These are phyloP conservation scores for Rhizophagus clarus DNA, from an alignment of 192 early-diverging fungal species.

Conservation along the genomic window DNA sequence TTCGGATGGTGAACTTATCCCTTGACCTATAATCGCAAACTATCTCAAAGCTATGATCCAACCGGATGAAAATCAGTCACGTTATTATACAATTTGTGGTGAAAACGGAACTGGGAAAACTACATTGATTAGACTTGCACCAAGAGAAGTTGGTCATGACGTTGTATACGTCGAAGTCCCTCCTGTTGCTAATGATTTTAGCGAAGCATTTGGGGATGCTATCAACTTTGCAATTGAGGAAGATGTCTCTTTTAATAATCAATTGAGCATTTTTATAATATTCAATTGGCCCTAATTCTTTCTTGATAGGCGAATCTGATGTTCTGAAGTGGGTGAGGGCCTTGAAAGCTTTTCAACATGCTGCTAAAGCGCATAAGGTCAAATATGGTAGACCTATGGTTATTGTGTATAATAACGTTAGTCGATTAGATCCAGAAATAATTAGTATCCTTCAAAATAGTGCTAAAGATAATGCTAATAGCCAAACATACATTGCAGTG, in stretches of 20 bases:
- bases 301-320: too few relatives aligned
- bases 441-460: conserved; percentile 15
- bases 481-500: not conserved
- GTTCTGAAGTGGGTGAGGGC: not conserved
- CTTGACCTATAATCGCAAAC: conserved; percentile 1
- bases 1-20: not conserved
- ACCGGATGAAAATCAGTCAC: not conserved
- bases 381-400: conserved; percentile 19
- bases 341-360: conserved; percentile 1
- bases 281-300: too few relatives aligned
- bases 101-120: conserved; percentile 33
- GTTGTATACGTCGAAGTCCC: conserved; percentile 31
- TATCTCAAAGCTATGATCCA: conserved; percentile 21
- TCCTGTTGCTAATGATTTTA: not conserved
- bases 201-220: not conserved
- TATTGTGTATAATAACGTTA: conserved; percentile 4
- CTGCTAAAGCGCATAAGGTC: not conserved
- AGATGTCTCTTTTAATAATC: not conserved
- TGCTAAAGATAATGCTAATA: conserved; percentile 23
- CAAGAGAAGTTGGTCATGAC: conserved; percentile 20
- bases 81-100: conserved; percentile 15
- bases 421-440: not conserved
- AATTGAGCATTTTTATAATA: not conserved
- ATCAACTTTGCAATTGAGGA: conserved; percentile 1
- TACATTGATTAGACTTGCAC: conserved; percentile 4